Percentiles rank a stretch among this genome's conserved stretches.
Conservation (phyloP, 164 flowering plant species). For the Euptelea pleiosperma region DNA sequence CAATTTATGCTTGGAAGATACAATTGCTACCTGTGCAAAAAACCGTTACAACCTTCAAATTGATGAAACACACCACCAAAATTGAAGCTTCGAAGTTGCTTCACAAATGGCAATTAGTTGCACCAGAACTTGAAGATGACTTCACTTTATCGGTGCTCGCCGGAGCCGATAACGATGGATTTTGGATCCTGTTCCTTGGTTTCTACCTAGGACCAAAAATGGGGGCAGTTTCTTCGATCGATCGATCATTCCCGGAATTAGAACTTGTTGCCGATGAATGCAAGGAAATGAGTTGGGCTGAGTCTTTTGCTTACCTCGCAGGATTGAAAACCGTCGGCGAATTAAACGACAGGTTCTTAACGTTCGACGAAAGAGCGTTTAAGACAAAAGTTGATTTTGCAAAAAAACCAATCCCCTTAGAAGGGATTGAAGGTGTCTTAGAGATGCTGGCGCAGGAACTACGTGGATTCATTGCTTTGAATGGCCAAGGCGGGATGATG, state of each 20-base stretch:
- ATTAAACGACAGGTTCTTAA: slow-evolving; percentile 11
- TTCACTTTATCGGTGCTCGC: neutral
- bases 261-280: neutral
- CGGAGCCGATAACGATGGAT: neutral
- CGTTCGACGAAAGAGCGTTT: slow-evolving; percentile 15
- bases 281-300: slow-evolving; percentile 17
- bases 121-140: slow-evolving; percentile 3
- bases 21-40: slow-evolving; percentile 9
- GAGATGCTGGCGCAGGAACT: neutral
- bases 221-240: neutral
- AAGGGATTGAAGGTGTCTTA: slow-evolving; percentile 1
- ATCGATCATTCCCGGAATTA: slow-evolving; percentile 7
- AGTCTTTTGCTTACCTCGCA: slow-evolving; percentile 8
- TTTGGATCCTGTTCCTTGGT: slow-evolving; percentile 8
- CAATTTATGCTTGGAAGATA: slow-evolving; percentile 20
- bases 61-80: neutral
- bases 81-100: slow-evolving; percentile 1
- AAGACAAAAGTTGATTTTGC: slow-evolving; percentile 16
- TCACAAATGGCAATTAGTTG: slow-evolving; percentile 20
- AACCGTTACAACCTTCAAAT: slow-evolving; percentile 4
- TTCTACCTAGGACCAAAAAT: slow-evolving; percentile 6
- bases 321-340: slow-evolving; percentile 7
- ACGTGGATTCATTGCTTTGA: slow-evolving; percentile 5
- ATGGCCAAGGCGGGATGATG: slow-evolving; percentile 11
- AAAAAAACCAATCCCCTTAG: neutral